These are phyloP conservation scores for Hermanozyma aechmeae DNA, from an alignment of 805 yeast genomes.

Conservation along the genomic window DNA sequence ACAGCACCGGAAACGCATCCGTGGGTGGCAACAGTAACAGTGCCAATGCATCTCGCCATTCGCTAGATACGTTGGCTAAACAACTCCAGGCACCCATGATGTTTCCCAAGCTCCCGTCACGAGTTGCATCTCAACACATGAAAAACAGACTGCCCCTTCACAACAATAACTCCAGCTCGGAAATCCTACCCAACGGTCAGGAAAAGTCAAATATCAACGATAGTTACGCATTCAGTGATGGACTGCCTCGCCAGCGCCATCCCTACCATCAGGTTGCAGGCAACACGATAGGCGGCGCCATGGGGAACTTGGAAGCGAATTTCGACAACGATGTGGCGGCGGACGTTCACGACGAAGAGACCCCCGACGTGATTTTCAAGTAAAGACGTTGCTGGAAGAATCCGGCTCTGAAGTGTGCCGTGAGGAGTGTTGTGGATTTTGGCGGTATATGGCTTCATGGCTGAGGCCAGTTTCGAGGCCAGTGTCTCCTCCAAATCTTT, in stretches of 20 bases:
- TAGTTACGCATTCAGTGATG: conserved; percentile 14
- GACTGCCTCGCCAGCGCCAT: conserved; percentile 2
- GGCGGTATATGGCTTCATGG: too few species aligned
- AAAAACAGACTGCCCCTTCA: too few species aligned
- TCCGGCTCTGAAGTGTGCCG: too few species aligned
- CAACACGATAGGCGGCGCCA: neutral
- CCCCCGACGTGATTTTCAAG: conserved; percentile 11
- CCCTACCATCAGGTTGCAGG: conserved; percentile 3
- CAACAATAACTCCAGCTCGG: conserved; percentile 18
- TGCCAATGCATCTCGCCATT: conserved; percentile 4
- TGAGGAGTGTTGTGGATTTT: too few species aligned
- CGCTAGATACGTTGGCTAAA: conserved; percentile 30
- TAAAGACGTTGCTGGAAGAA: too few species aligned
- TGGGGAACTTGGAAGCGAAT: conserved; percentile 11
- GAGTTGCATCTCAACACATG: too few species aligned
- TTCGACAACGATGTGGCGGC: conserved; percentile 10
- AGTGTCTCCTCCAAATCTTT: too few species aligned
- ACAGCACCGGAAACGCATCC: too few species aligned
- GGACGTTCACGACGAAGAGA: conserved; percentile 5
- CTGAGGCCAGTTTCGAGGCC: too few species aligned
- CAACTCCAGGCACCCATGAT: conserved; percentile 26
- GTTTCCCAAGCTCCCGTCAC: conserved; percentile 30
- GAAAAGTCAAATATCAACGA: too few species aligned
- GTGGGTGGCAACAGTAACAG: too few species aligned
- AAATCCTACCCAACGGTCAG: conserved; percentile 9